Evolutionary conservation across 352 stramenopile genomes (phyloP).

Genomic region (Globisporangium solare): DNA sequence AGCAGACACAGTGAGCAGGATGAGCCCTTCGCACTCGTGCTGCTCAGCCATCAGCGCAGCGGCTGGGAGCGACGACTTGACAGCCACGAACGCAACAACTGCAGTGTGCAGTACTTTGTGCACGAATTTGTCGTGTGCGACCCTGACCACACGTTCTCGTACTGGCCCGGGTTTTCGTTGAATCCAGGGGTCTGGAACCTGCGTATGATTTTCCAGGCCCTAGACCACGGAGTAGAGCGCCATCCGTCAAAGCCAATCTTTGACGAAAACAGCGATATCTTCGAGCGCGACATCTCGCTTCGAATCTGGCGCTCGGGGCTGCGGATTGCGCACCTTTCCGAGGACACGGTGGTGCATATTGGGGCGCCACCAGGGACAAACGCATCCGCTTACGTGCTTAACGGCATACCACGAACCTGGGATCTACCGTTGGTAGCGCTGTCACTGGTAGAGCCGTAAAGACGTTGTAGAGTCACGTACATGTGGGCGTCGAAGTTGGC

Average conservation of each 20-base stretch:
- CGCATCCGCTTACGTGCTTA: conserved; percentile 39
- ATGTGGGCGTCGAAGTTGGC: too few relatives aligned
- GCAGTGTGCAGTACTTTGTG: conserved; percentile 27
- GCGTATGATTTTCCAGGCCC: conserved; percentile 3
- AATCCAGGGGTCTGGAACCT: conserved; percentile 59
- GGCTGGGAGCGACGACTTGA: conserved; percentile 16
- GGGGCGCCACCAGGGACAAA: conserved; percentile 20
- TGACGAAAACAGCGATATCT: conserved; percentile 22
- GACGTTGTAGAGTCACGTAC: too few relatives aligned
- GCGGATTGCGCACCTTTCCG: conserved; percentile 20
- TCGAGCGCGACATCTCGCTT: conserved; percentile 30
- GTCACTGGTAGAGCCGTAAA: background rate
- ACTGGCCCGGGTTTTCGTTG: conserved; percentile 64
- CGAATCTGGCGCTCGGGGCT: conserved; percentile 27
- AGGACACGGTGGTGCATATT: conserved; percentile 22
- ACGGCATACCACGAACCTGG: conserved; percentile 32
- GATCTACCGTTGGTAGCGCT: conserved; percentile 8
- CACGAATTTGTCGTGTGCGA: conserved; percentile 50
- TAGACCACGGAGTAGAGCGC: conserved; percentile 1
- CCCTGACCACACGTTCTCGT: conserved; percentile 29
- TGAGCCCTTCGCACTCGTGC: conserved; percentile 26
- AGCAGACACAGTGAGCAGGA: conserved; percentile 9
- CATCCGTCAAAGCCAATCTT: conserved; percentile 14
- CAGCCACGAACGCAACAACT: background rate
- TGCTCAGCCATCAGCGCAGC: conserved; percentile 48